Base-by-base conservation (phyloP, 352 stramenopile genomes). In the Saprolegnia diclina region DNA sequence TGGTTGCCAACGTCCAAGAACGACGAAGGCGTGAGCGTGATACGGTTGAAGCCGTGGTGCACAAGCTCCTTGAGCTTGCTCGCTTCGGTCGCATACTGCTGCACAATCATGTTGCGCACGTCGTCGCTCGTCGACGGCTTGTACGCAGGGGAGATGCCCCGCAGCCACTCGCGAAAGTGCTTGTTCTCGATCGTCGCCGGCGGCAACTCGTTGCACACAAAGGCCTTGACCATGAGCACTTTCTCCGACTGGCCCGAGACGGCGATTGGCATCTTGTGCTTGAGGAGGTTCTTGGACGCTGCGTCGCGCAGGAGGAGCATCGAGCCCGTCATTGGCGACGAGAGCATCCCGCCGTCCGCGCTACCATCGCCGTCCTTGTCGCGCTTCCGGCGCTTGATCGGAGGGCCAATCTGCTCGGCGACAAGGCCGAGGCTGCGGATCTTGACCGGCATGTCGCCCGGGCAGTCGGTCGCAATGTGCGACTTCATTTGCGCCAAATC, bases 401-500 rank as follows among this genome's bases (percentile, higher is more conserved):
- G 63, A 24, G 63, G 63, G 10, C 63, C 63, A 61, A 69, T 57
- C 13, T 52, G 42, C 9, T 69, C 63, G 22, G 63, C 63, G 24
- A 69, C 63, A n/a, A 69, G 35, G 21, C 63, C 63, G 29, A 69
- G 54, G 26, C 63, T 69, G 22, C 63, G 45, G 19, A 69, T 29
- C 32, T 69, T 69, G 42, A 69, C 63, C 14, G 63, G 63, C n/a
- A 69, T 52, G 18, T 69, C 63, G 50, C 63, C 63, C 11, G 63
- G 63, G 37, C 63, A 69, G 53, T 69, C 63, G 16, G 63, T 69
- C n/a, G 63, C 32, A 22, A 69, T 69, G 26, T 69, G 63, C 11
- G 63, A 52, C 63, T 69, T 69, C 63, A 69, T 69, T 22, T 69
- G 63, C 16, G 63, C 53, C 24, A 69, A 18, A 26, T 69, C 63